These are phyloP conservation scores for Trichoderma asperellum DNA, from an alignment of 2,329 filamentous ascomycete species.

Conservation along the genomic window DNA sequence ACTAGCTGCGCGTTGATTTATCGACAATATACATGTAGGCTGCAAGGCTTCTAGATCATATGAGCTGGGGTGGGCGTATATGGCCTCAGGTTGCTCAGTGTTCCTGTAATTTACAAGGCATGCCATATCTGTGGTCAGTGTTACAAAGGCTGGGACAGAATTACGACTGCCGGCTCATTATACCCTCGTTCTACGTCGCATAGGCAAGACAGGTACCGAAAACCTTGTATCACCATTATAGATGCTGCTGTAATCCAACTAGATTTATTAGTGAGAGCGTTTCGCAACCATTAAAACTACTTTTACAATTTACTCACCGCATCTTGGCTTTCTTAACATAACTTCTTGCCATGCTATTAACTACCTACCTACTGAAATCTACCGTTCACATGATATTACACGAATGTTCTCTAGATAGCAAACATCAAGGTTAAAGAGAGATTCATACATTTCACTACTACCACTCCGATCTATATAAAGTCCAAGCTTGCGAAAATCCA, in stretches of 20 bases:
- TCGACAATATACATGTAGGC: background rate
- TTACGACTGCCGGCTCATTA: background rate
- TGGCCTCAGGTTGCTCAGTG: background rate
- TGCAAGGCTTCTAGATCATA: background rate
- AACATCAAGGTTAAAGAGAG: background rate
- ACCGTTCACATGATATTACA: too few relatives aligned
- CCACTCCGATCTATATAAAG: background rate
- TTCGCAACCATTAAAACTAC: background rate
- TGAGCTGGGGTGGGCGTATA: background rate
- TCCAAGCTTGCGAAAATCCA: too few relatives aligned
- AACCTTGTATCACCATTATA: conserved; percentile 13
- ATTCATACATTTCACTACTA: background rate
- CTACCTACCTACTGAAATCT: background rate
- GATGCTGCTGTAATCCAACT: background rate
- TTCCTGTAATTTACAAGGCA: background rate
- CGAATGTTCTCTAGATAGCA: background rate
- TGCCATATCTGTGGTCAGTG: background rate
- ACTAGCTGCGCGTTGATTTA: background rate
- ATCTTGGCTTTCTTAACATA: background rate
- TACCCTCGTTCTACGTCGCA: background rate
- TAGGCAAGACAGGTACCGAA: background rate
- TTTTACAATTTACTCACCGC: background rate
- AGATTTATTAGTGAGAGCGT: background rate
- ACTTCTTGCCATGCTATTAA: background rate
- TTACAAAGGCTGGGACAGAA: background rate